Percentiles rank a stretch among this genome's conserved stretches.
Conservation (phyloP, 805 yeast species). For the Saturnispora hagleri region DNA sequence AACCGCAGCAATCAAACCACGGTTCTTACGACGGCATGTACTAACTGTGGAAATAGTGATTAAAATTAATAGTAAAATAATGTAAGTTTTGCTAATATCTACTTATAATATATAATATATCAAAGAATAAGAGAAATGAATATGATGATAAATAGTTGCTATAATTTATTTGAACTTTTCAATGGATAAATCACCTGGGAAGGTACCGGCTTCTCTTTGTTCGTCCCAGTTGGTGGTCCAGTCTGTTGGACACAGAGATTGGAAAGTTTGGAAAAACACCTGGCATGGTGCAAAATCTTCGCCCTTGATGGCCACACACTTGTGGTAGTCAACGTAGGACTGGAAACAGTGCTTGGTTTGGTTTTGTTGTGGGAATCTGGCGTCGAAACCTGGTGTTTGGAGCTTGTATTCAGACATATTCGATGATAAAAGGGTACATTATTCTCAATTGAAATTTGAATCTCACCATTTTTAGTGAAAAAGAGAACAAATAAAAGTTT, state of each 20-base stretch:
- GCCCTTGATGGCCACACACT: slow-evolving; percentile 93
- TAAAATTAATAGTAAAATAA: neutral
- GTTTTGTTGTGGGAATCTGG: slow-evolving; percentile 95
- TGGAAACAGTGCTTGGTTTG: slow-evolving; percentile 99
- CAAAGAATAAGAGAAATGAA: neutral
- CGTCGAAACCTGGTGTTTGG: slow-evolving; percentile 70
- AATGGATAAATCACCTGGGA: slow-evolving; percentile 32
- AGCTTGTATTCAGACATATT: slow-evolving; percentile 37
- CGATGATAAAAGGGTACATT: neutral
- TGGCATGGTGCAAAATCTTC: slow-evolving; percentile 97
- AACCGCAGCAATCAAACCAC: too few species aligned
- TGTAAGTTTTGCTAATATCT: neutral
- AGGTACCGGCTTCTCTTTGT: slow-evolving; percentile 49
- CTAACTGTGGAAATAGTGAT: neutral
- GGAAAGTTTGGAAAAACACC: slow-evolving; percentile 85
- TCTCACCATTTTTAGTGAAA: neutral
- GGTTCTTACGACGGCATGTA: too few species aligned
- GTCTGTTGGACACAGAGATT: slow-evolving; percentile 74
- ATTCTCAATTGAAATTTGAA: neutral
- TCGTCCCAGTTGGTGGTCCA: slow-evolving; percentile 88
- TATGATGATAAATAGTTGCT: neutral
- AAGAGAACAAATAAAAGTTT: neutral
- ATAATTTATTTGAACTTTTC: slow-evolving; percentile 22
- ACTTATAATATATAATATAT: neutral
- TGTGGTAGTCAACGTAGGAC: slow-evolving; percentile 95